Evolutionary conservation across 2,329 filamentous ascomycete species (phyloP).

Genomic region (Penicillium sp.): DNA sequence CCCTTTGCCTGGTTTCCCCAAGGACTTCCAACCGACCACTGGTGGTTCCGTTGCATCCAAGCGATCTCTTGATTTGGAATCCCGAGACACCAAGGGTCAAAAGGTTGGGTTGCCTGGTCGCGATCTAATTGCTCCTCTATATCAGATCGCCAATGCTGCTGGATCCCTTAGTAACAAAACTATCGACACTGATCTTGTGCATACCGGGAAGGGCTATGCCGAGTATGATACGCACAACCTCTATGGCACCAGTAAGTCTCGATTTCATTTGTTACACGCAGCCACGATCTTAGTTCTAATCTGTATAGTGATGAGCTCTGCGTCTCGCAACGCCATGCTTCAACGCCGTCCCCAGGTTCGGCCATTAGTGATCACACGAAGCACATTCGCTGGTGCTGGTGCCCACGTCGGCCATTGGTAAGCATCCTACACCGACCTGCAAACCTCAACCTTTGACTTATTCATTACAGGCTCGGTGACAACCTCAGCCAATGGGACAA

Average conservation of each 20-base stretch:
- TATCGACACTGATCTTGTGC: slow-evolving; percentile 66
- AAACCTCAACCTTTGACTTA: not conserved
- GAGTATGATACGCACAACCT: slow-evolving; percentile 78
- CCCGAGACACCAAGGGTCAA: slow-evolving; percentile 28
- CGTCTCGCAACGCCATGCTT: slow-evolving; percentile 66
- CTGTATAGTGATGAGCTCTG: slow-evolving; percentile 62
- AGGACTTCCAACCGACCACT: slow-evolving; percentile 61
- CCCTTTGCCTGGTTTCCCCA: slow-evolving; percentile 67
- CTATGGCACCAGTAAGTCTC: slow-evolving; percentile 61
- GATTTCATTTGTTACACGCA: not conserved
- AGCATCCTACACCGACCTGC: slow-evolving; percentile 23
- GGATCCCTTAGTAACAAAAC: slow-evolving; percentile 57
- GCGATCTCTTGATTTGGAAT: slow-evolving; percentile 5
- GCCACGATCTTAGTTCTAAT: not conserved
- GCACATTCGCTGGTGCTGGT: slow-evolving; percentile 73
- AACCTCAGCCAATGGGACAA: slow-evolving; percentile 60
- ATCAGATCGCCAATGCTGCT: slow-evolving; percentile 64
- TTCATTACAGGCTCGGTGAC: slow-evolving; percentile 53
- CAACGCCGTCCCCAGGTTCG: slow-evolving; percentile 62
- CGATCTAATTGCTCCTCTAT: slow-evolving; percentile 64
- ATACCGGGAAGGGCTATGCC: slow-evolving; percentile 61
- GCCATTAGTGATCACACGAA: slow-evolving; percentile 72
- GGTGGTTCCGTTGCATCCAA: slow-evolving; percentile 6
- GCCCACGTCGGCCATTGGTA: slow-evolving; percentile 57
- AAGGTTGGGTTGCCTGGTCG: slow-evolving; percentile 62